phyloP scores from a whole-genome alignment of 768 basidiomycete genomes.

The Cubamyces sp. region DNA sequence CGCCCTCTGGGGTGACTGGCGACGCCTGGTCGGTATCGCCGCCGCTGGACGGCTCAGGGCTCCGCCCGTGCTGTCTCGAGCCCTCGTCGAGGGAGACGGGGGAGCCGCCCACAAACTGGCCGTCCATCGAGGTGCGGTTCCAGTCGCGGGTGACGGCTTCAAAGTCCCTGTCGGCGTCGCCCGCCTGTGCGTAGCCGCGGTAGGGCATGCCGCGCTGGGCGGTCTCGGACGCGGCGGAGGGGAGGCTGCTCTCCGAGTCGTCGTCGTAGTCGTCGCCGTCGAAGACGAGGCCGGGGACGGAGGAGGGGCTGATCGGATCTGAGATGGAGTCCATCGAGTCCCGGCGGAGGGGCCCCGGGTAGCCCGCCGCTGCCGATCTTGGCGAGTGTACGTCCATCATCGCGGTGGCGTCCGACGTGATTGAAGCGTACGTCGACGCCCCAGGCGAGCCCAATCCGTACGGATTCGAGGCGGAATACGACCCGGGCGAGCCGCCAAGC shows the following conservation, averaged over 20 bases:
- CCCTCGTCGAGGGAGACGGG: constrained; percentile 5
- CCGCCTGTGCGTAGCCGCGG: constrained; percentile 13
- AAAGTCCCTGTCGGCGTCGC: constrained; percentile 16
- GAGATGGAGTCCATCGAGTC: constrained; percentile 27
- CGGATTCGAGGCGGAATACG: constrained; percentile 5
- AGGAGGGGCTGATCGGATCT: constrained; percentile 35
- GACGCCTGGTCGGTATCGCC: neutral
- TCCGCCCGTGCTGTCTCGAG: constrained; percentile 1
- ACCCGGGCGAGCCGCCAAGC: constrained; percentile 5
- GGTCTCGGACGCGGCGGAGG: constrained; percentile 32
- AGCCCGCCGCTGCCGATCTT: constrained; percentile 18
- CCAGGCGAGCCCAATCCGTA: constrained; percentile 7
- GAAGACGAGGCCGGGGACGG: constrained; percentile 34
- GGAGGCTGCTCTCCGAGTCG: constrained; percentile 36
- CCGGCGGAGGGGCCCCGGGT: constrained; percentile 26
- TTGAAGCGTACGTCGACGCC: constrained; percentile 5
- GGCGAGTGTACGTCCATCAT: constrained; percentile 28
- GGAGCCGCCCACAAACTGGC: neutral
- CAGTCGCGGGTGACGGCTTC: neutral
- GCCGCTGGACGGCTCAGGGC: constrained; percentile 6
- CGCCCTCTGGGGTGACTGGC: constrained; percentile 10
- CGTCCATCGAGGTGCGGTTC: constrained; percentile 5
- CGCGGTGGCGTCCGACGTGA: constrained; percentile 13
- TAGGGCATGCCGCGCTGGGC: constrained; percentile 25
- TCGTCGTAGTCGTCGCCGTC: constrained; percentile 36